Evolutionary conservation across 2,329 filamentous ascomycete genomes (phyloP).

Genomic region (Leptographium flavum): DNA sequence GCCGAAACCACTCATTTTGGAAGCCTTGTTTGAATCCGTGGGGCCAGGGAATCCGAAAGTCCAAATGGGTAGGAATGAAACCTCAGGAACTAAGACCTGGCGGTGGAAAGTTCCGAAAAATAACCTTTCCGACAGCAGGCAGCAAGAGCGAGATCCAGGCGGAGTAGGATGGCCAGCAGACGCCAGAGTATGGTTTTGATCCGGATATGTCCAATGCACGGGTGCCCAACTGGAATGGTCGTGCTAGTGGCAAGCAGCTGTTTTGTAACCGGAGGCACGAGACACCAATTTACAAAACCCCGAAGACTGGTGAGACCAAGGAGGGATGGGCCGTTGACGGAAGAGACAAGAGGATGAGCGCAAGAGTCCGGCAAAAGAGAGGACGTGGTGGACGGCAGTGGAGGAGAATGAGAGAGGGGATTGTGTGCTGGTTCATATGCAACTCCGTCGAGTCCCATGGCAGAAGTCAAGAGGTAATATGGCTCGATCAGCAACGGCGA

Average conservation of each 20-base stretch:
- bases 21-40: background rate
- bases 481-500: conserved; percentile 39
- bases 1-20: conserved; percentile 40
- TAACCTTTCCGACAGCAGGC: background rate
- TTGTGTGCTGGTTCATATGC: conserved; percentile 9
- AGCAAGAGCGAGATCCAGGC: background rate
- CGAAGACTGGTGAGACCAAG: background rate
- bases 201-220: background rate
- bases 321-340: background rate
- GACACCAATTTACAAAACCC: background rate
- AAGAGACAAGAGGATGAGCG: background rate
- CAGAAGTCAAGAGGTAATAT: conserved; percentile 10
- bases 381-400: conserved; percentile 22
- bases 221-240: background rate
- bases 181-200: background rate
- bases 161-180: background rate
- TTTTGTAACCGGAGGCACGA: background rate
- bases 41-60: background rate
- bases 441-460: conserved; percentile 4
- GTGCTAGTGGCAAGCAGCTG: background rate
- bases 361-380: conserved; percentile 2
- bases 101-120: background rate
- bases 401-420: conserved; percentile 27
- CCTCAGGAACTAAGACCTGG: no score
- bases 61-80: background rate